Base-by-base conservation (phyloP, 1,139 yeast species). In the Candida sp. region DNA sequence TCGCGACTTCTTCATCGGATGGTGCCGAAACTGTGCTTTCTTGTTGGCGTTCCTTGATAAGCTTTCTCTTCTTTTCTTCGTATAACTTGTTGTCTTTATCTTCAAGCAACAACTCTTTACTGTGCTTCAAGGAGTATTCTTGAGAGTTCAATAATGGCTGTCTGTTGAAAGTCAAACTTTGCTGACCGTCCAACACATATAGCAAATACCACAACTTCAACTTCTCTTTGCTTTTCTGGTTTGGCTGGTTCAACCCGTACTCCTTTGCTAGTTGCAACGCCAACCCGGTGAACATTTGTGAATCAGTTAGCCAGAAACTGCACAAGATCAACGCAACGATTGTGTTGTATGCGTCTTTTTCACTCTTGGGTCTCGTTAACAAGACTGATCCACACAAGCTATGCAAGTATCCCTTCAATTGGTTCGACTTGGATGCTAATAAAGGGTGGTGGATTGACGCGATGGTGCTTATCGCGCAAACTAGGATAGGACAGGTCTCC, bases 141-240 rank as follows among this genome's bases (percentile, higher is more conserved):
- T 68, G 65, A 1, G 80, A 67, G 49, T 76, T 75, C 7, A 86
- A 77, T 46, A 85, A 64, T 0, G 88, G 84, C 50, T 81, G 80
- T 57, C 87, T 74, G 58, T 83, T 82, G 58, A 79, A 83, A 0
- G 87, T 80, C 59, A 86, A 66, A 58, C 88, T 81, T 59, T 86
- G 90, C 58, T 85, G 90, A 0, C 90, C 90, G 66, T 86, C 92
- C 38, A 86, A 68, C 11, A 85, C 81, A 63, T 83, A 86, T n/a
- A 86, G 67, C 51, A 86, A 70, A 62, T 85, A 86, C 91, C 91
- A 86, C 38, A 86, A 66, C 58, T 84, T 84, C 45, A 85, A 65
- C 49, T 81, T 69, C 48, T 83, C 84, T 54, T 73, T 73, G 25
- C 72, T 70, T 12, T 48, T 44, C 6, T 57, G 54, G 28, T 53